Base-by-base conservation (phyloP, 2,329 filamentous ascomycete genomes). In the Fusarium verrucosum region DNA sequence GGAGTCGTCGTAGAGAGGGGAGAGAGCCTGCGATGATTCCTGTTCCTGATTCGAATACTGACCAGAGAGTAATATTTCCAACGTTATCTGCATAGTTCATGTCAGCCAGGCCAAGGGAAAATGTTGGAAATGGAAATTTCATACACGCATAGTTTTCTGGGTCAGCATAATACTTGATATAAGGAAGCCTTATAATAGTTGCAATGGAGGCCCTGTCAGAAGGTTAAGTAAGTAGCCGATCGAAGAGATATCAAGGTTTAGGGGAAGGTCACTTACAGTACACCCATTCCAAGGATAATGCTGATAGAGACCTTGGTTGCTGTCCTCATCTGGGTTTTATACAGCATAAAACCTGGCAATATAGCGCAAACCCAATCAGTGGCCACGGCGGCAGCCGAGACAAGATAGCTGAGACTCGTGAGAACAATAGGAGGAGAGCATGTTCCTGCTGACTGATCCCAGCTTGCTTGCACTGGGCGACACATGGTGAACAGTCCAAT, bases 321-420 rank as follows among this genome's bases (percentile, higher is more conserved):
- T 7, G 7, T 33, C 44, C 49, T 53, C 62, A 65, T 65, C 17
- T 53, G 41, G 0, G 49, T 14, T n/a, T 60, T 57, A 17, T 60
- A 63, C 16, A 65, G 33, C 36, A 65, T 60, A 10, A 63, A 65
- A 1, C 17, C 37, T 0, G 62, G 59, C 16, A 65, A 17, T 7
- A 57, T 51, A 4, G 62, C 59, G 19, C 59, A 63, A 5, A 53
- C 41, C 44, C 40, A 60, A 13, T 65, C 59, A 1, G 59, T 65
- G 3, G 25, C n/a, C 1, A 65, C 46, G 1, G 58, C 35, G 1
- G 45, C 38, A 10, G 62, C 54, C 5, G 58, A 62, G 1, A 63
- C 58, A 4, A 65, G 38, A 38, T 63, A 65, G 5, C 47, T 44
- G 4, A 65, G 51, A 8, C 46, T 56, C 1, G 58, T 36, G n/a